Conservation (phyloP, 768 basidiomycete species). For the Podaxis pistillaris region DNA sequence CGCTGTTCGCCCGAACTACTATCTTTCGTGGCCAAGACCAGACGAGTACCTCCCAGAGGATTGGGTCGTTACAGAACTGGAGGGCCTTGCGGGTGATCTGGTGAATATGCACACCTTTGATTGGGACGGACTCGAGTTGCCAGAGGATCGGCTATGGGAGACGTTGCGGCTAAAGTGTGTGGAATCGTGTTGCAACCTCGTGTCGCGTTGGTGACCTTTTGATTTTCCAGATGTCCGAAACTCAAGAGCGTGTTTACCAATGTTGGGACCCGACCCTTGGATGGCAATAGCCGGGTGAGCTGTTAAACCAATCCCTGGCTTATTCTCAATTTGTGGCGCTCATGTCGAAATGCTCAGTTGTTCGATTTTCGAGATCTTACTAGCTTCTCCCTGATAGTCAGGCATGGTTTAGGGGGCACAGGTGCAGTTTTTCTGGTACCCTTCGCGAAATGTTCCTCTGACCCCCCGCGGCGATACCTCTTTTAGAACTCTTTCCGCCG, state of each 20-base stretch:
- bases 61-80: constrained; percentile 39
- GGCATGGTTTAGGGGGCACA: constrained; percentile 41
- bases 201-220: background rate
- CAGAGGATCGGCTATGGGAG: constrained; percentile 40
- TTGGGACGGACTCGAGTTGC: constrained; percentile 52
- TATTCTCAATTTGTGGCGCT: background rate
- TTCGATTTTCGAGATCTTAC: constrained; percentile 43
- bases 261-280: constrained; percentile 34
- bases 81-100: constrained; percentile 30
- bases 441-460: background rate
- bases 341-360: constrained; percentile 24
- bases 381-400: constrained; percentile 45
- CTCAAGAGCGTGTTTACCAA: constrained; percentile 44
- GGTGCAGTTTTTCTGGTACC: constrained; percentile 22
- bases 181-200: background rate
- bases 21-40: constrained; percentile 47
- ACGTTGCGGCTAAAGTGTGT: constrained; percentile 37
- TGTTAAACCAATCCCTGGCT: constrained; percentile 18
- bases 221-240: constrained; percentile 36
- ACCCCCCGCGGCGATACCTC: background rate
- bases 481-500: constrained; percentile 35
- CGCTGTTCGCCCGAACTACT: constrained; percentile 49
- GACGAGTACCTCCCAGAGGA: constrained; percentile 39
- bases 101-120: constrained; percentile 42
- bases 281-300: constrained; percentile 28